Conservation (phyloP, 768 basidiomycete species). For the Filobasidium wieringae region DNA sequence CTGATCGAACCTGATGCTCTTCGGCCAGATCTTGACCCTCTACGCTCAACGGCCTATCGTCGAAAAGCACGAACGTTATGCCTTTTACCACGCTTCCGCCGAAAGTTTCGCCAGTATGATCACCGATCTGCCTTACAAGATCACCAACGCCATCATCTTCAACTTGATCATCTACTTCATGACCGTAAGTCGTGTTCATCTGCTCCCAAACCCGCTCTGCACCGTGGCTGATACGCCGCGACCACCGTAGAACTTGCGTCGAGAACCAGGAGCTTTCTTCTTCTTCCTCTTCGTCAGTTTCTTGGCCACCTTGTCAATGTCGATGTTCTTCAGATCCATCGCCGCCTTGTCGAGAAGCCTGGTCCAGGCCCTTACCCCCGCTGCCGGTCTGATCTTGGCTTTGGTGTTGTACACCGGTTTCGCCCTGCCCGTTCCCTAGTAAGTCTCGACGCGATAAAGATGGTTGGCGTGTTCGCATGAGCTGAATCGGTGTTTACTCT, state of each 20-base stretch:
- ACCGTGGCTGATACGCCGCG: no score
- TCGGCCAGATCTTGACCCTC: constrained; percentile 38
- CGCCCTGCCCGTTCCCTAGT: constrained; percentile 38
- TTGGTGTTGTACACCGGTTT: constrained; percentile 54
- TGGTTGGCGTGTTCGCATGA: constrained; percentile 57
- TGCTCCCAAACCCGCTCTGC: no score
- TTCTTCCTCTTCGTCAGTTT: constrained; percentile 48
- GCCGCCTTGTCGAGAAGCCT: constrained; percentile 55
- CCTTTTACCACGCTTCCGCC: constrained; percentile 46
- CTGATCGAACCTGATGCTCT: no score
- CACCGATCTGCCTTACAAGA: constrained; percentile 36
- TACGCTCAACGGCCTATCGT: constrained; percentile 38
- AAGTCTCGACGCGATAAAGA: constrained; percentile 39
- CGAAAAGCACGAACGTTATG: constrained; percentile 46
- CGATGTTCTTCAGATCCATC: constrained; percentile 50
- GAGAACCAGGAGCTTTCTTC: constrained; percentile 45
- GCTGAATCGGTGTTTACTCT: constrained; percentile 50
- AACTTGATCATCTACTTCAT: constrained; percentile 44
- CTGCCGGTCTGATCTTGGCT: constrained; percentile 61
- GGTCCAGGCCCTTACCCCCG: constrained; percentile 50
- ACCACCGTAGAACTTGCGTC: no score
- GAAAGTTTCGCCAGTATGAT: constrained; percentile 37
- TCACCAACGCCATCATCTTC: constrained; percentile 27
- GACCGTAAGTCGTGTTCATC: no score
- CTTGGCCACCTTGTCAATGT: constrained; percentile 47